phyloP scores from a whole-genome alignment of 2,329 filamentous ascomycete genomes.

The Ophiocordyceps camponoti-saundersi region DNA sequence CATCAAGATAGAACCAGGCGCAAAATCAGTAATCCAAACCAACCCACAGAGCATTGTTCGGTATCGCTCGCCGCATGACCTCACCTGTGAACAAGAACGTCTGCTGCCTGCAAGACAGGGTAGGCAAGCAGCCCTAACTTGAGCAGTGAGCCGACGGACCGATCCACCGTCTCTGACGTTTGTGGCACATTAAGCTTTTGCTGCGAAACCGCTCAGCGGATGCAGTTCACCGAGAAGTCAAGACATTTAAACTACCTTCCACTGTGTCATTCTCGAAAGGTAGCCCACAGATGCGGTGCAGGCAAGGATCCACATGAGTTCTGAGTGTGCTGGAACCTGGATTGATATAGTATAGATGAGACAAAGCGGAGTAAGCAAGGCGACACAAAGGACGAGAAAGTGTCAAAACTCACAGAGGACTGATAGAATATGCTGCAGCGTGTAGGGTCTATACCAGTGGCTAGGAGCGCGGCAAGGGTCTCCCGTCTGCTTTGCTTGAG shows the following conservation, averaged over 20 bases:
- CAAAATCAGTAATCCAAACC: neutral
- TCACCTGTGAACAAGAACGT: constrained; percentile 72
- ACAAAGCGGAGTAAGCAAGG: neutral
- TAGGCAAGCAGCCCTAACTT: constrained; percentile 92
- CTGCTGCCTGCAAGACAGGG: constrained; percentile 86
- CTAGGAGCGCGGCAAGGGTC: constrained; percentile 63
- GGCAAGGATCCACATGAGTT: constrained; percentile 94
- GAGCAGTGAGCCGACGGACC: constrained; percentile 39
- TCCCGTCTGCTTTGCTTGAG: constrained; percentile 53
- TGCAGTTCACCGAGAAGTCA: neutral
- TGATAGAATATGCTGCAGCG: constrained; percentile 70
- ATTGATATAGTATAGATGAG: no score
- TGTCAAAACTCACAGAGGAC: constrained; percentile 39
- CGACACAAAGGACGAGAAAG: neutral
- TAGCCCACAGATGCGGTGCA: constrained; percentile 87
- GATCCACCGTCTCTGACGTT: constrained; percentile 38
- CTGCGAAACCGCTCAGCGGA: constrained; percentile 21
- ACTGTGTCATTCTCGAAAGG: constrained; percentile 96
- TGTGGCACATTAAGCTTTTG: constrained; percentile 55
- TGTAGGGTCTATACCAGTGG: constrained; percentile 68
- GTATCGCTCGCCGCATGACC: neutral
- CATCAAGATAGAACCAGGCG: neutral
- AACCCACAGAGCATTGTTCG: no score
- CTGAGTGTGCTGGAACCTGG: constrained; percentile 66
- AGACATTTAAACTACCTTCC: constrained; percentile 51